Conservation (phyloP, 176 grass and related monocot genomes). For the Neostapfia colusana region DNA sequence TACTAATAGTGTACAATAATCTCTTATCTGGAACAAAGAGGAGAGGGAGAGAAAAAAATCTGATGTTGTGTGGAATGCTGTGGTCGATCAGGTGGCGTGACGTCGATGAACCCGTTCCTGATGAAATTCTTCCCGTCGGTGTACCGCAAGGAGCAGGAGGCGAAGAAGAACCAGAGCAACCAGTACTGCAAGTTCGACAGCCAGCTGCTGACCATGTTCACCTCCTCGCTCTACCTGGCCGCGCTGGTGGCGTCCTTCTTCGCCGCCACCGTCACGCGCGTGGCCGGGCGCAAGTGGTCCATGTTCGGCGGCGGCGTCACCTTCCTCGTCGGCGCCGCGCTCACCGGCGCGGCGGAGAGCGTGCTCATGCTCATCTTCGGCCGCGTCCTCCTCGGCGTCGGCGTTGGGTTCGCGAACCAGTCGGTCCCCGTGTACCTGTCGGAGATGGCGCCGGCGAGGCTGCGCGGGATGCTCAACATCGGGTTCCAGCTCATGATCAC, state of each 20-base stretch:
- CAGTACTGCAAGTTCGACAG: constrained; percentile 99
- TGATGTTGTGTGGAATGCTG: not conserved
- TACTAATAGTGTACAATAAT: no score
- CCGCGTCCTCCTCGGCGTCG: constrained; percentile 88
- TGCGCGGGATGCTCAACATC: constrained; percentile 96
- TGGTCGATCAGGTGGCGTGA: constrained; percentile 68
- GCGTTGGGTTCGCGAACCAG: constrained; percentile 96
- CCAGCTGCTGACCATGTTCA: constrained; percentile 91
- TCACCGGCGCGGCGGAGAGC: constrained; percentile 69
- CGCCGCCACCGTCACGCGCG: constrained; percentile 62
- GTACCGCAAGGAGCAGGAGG: constrained; percentile 57
- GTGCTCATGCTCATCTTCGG: constrained; percentile 83
- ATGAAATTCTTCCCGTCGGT: constrained; percentile 81
- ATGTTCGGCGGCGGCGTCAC: constrained; percentile 89
- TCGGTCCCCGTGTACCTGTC: constrained; percentile 91
- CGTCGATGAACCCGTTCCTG: constrained; percentile 81
- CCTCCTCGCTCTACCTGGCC: constrained; percentile 89
- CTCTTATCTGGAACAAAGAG: no score
- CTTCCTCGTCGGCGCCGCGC: constrained; percentile 72
- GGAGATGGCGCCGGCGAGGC: constrained; percentile 87
- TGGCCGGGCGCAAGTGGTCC: constrained; percentile 86
- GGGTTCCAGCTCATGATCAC: constrained; percentile 96
- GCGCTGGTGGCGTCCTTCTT: constrained; percentile 84
- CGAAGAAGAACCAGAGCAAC: constrained; percentile 58
- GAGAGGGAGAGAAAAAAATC: not conserved